Percentiles rank a stretch among this genome's conserved stretches.
phyloP scores from a whole-genome alignment of 176 grass and related monocot species.

The Metroxylon sagu region DNA sequence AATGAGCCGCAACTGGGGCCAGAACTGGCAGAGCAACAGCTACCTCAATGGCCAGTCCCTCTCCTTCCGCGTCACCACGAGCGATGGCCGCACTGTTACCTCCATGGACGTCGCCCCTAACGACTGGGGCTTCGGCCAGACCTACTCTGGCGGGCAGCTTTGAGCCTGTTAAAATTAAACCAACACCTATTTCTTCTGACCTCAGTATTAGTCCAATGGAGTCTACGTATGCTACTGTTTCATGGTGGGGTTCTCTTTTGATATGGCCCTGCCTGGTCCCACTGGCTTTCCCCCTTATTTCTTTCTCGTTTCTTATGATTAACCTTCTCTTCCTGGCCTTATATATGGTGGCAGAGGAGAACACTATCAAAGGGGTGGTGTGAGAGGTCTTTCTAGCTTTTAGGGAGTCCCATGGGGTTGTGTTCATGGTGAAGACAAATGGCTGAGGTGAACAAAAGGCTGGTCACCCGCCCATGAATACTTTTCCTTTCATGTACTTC shows the following conservation, averaged over 20 bases:
- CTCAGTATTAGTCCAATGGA: no score
- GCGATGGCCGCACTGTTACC: conserved; percentile 12
- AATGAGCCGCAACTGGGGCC: conserved; percentile 27
- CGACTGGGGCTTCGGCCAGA: conserved; percentile 22
- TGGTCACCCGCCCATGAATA: conserved; percentile 14
- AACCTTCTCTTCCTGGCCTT: no score
- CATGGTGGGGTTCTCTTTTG: no score
- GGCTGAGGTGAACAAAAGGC: conserved; percentile 10
- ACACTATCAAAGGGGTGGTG: no score
- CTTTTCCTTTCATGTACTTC: not conserved
- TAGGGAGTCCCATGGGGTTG: no score
- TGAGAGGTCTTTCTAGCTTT: no score
- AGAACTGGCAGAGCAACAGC: conserved; percentile 25
- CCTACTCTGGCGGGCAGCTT: conserved; percentile 15
- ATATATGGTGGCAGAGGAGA: no score
- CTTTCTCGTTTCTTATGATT: not conserved
- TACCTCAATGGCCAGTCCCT: conserved; percentile 21
- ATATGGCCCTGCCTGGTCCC: no score
- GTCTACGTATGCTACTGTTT: no score
- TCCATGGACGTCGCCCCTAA: conserved; percentile 10
- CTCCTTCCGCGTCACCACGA: conserved; percentile 17
- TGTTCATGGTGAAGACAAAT: not conserved
- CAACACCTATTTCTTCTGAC: no score
- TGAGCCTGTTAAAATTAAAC: not conserved
- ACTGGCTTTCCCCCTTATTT: not conserved